A percentile compares a stretch with the other conserved stretches of the same genome.
Conservation (phyloP, 352 stramenopile species). For the Bremia lactucae region DNA sequence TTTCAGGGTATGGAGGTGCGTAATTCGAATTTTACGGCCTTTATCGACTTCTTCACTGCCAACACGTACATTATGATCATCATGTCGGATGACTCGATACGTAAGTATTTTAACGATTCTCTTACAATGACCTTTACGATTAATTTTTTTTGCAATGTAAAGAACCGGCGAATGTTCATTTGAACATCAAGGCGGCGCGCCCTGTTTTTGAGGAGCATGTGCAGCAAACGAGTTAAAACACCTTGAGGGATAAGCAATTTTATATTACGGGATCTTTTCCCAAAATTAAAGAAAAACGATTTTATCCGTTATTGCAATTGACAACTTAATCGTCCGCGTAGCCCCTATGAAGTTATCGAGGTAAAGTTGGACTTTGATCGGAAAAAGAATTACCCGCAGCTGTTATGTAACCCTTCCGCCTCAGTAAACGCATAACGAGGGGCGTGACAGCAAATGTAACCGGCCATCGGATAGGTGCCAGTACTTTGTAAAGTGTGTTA, state of each 20-base stretch:
- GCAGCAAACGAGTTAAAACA: constrained; percentile 83
- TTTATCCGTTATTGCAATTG: too few relatives aligned
- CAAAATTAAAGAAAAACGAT: too few relatives aligned
- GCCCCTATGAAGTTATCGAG: constrained; percentile 10
- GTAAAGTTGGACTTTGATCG: constrained; percentile 5
- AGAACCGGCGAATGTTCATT: constrained; percentile 90
- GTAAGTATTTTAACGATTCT: constrained; percentile 31
- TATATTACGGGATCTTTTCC: too few relatives aligned
- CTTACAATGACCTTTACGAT: background rate
- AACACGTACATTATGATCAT: constrained; percentile 99
- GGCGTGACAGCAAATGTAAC: constrained; percentile 74
- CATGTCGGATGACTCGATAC: constrained; percentile 87
- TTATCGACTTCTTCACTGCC: constrained; percentile 96
- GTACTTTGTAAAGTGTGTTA: constrained; percentile 79
- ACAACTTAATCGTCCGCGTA: too few relatives aligned
- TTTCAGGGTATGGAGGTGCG: constrained; percentile 96
- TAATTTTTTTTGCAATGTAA: constrained; percentile 2
- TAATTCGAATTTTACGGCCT: constrained; percentile 97
- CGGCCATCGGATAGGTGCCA: constrained; percentile 64
- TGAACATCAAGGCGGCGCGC: constrained; percentile 95
- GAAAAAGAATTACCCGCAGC: constrained; percentile 18
- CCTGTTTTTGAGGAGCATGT: constrained; percentile 95
- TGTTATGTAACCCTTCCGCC: constrained; percentile 66
- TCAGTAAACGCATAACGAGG: constrained; percentile 60
- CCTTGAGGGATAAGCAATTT: too few relatives aligned